Percentiles rank a stretch among this genome's conserved stretches.
Conservation (phyloP, 2,329 filamentous ascomycete species). For the Epichloe sylvatica region DNA sequence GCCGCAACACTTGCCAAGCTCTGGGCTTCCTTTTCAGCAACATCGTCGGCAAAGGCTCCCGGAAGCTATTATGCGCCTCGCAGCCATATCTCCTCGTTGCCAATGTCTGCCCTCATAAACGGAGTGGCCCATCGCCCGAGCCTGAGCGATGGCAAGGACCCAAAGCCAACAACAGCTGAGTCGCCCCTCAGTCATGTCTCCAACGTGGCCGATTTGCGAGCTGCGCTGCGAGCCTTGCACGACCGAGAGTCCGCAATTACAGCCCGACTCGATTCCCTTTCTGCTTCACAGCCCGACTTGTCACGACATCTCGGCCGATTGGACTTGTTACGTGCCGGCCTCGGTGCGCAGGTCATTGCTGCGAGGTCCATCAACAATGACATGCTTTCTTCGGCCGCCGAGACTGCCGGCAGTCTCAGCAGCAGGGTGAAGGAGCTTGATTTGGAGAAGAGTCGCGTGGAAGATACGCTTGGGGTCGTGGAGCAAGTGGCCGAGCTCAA, state of each 20-base stretch:
- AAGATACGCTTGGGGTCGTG: constrained; percentile 78
- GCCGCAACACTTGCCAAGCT: not conserved
- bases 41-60: constrained; percentile 6
- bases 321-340: constrained; percentile 75
- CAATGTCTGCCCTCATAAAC: constrained; percentile 36
- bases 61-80: constrained; percentile 33
- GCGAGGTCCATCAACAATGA: constrained; percentile 73
- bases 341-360: constrained; percentile 75
- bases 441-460: constrained; percentile 79
- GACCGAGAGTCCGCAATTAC: constrained; percentile 62
- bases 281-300: constrained; percentile 75
- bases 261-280: constrained; percentile 57
- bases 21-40: not conserved
- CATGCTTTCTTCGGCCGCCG: constrained; percentile 77
- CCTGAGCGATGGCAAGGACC: constrained; percentile 17
- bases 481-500: constrained; percentile 96
- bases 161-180: constrained; percentile 13
- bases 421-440: constrained; percentile 78
- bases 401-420: constrained; percentile 74
- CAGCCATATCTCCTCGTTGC: constrained; percentile 22
- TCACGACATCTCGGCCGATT: constrained; percentile 75
- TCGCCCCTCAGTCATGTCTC: constrained; percentile 51
- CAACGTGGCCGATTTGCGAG: constrained; percentile 65
- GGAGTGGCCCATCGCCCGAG: constrained; percentile 24
- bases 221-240: constrained; percentile 61